A percentile compares a stretch with the other conserved stretches of the same genome.
phyloP scores from a whole-genome alignment of 805 yeast genomes.

The Kluyveromyces nonfermentans region DNA sequence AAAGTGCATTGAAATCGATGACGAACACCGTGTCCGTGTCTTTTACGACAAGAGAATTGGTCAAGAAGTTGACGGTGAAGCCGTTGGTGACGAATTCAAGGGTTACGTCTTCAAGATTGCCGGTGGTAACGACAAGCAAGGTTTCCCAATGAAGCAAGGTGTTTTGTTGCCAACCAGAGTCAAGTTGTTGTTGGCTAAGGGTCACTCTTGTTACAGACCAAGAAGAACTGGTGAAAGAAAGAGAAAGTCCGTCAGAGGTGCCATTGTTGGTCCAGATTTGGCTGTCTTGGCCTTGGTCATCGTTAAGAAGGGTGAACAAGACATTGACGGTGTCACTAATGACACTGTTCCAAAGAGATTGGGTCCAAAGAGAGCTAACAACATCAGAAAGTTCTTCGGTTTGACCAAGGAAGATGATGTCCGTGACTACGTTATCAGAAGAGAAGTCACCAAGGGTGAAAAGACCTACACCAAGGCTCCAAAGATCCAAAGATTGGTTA shows the following conservation, averaged over 20 bases:
- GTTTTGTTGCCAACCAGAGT: constrained; percentile 99
- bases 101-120: constrained; percentile 98
- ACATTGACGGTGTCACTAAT: constrained; percentile 94
- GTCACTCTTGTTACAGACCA: constrained; percentile 98
- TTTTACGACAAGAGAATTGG: constrained; percentile 99
- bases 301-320: constrained; percentile 95
- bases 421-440: constrained; percentile 86
- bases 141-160: constrained; percentile 99
- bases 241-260: constrained; percentile 99
- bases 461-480: constrained; percentile 99
- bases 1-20: constrained; percentile 95
- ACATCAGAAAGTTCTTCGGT: constrained; percentile 99
- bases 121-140: constrained; percentile 99
- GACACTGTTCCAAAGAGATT: constrained; percentile 94
- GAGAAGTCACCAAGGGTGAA: constrained; percentile 97
- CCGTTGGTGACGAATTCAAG: constrained; percentile 97
- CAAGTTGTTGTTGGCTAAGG: constrained; percentile 85
- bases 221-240: constrained; percentile 99
- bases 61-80: constrained; percentile 98
- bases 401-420: constrained; percentile 42
- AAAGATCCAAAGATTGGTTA: constrained; percentile 98
- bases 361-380: constrained; percentile 99
- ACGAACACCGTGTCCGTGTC: constrained; percentile 96
- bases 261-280: constrained; percentile 95
- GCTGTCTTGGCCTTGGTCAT: constrained; percentile 89